These are phyloP conservation scores for Ajuga chamaepitys DNA, from an alignment of 257 asterid species.

Conservation along the genomic window DNA sequence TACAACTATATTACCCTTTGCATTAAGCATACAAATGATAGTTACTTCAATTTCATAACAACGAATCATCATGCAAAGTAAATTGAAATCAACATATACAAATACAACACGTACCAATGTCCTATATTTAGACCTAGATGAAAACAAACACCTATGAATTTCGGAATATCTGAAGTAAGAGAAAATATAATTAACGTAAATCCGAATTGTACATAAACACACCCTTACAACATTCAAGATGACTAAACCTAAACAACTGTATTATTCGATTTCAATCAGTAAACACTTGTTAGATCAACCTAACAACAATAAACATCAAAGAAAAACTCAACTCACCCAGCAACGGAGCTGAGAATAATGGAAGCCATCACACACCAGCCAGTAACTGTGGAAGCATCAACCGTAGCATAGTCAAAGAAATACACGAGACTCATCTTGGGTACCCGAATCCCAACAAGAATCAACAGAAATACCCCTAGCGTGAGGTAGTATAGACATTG, in stretches of 20 bases:
- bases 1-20: not conserved
- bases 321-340: constrained; percentile 49
- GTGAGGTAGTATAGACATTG: constrained; percentile 76
- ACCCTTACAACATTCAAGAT: not conserved
- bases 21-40: not conserved
- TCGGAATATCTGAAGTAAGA: not conserved
- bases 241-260: constrained; percentile 4
- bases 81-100: not conserved
- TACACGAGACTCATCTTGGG: constrained; percentile 80
- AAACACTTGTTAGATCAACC: not conserved
- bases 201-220: not conserved
- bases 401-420: constrained; percentile 83
- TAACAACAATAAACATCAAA: not conserved
- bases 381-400: constrained; percentile 67
- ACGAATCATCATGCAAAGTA: not conserved
- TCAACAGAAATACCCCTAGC: constrained; percentile 59
- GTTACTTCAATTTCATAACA: not conserved
- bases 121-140: not conserved
- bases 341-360: constrained; percentile 61
- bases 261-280: not conserved
- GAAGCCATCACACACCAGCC: constrained; percentile 93
- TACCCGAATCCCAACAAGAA: constrained; percentile 82
- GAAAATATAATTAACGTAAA: not conserved
- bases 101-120: not conserved
- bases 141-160: not conserved